Percentiles rank a stretch among this genome's conserved stretches.
Conservation (phyloP, 306 rosid species). For the Potentilla sterilis region DNA sequence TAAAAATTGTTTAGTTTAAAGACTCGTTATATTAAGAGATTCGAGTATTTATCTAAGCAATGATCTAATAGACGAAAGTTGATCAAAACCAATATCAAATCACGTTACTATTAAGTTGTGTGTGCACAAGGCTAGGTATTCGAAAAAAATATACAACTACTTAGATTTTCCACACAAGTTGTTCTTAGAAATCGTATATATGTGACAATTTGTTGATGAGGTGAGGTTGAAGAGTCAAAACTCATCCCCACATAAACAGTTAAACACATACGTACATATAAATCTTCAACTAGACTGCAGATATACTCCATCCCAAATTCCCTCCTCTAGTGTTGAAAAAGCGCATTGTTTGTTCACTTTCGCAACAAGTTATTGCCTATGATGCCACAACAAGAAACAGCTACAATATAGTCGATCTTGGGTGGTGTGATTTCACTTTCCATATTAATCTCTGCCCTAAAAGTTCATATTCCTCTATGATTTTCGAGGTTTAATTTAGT, state of each 20-base stretch:
- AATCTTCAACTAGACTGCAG: background rate
- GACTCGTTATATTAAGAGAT: no score
- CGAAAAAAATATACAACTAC: no score
- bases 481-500: background rate
- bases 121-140: no score
- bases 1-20: no score
- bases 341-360: background rate
- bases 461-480: background rate
- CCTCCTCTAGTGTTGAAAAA: background rate
- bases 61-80: no score
- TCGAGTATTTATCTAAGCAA: no score
- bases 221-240: background rate
- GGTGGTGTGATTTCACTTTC: background rate
- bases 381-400: background rate
- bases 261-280: background rate
- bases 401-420: background rate
- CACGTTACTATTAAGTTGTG: no score
- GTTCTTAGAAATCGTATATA: no score
- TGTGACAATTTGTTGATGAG: no score
- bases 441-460: background rate
- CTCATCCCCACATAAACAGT: background rate
- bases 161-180: no score
- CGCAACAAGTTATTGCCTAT: slow-evolving; percentile 5
- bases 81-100: no score
- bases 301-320: slow-evolving; percentile 8